Evolutionary conservation across 148 eudicot species (phyloP), one percentile per base, ranked within the genome.

Genomic region (Dysphania ambrosioides): DNA sequence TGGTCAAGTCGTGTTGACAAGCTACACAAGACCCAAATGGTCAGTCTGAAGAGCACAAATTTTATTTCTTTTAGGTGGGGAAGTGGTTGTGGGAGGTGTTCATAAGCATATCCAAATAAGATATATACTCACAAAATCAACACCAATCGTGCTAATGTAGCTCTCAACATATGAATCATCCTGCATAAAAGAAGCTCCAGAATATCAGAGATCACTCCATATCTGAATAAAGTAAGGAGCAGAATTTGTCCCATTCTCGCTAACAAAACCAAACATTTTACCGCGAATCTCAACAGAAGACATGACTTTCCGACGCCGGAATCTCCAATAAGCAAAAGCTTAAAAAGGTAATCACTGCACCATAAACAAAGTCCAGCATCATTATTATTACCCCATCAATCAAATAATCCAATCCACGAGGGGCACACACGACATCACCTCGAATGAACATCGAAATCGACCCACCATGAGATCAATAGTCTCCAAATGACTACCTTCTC

Each of bases 251-350:
- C 12, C 35, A 1, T 51, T 32, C 2, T 57, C 26, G 6, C 55
- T n/a, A 66, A 56, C 29, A 8, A 18, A 7, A 41, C 0, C n/a
- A 35, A 10, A 53, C 21, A 69, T 66, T 32, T 10, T 84, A 84
- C 86, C 79, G 86, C 86, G 63, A 84, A 84, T 80, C 86, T 78
- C 63, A 84, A 76, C 70, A 84, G 75, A 75, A 84, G 86, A 73
- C 86, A 84, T 2, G 86, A 84, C 72, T 84, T 84, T 13, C 86
- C 86, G n/a, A 84, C 86, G 42, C 86, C 86, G 9, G 86, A 84
- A 74, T 84, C 86, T 72, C 86, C 86, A 27, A 84, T 84, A 42
- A 84, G 82, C 82, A 84, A 35, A 53, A 84, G 82, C 80, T 84
- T 84, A 27, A 84, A 84, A 59, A 84, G 86, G 75, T 84, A 84